Conservation (phyloP, 176 grass and related monocot genomes). For the Olyra latifolia region DNA sequence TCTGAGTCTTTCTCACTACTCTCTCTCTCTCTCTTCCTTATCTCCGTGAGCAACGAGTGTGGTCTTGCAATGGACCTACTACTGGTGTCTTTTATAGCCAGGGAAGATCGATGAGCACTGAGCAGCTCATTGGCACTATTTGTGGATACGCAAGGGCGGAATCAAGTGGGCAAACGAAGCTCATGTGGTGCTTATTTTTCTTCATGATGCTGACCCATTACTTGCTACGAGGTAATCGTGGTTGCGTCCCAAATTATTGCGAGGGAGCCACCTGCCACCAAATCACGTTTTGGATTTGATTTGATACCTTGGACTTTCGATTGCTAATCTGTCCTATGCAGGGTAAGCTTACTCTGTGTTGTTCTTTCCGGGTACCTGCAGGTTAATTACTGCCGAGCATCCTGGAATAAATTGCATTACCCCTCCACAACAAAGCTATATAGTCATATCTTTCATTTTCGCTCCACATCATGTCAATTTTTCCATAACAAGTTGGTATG, state of each 20-base stretch:
- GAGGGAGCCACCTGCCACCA: not conserved
- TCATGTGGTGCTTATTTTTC: not conserved
- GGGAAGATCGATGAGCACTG: not conserved
- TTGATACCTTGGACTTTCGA: not conserved
- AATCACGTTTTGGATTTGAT: not conserved
- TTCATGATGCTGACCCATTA: not conserved
- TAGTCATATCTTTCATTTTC: too few relatives aligned
- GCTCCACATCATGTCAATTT: too few relatives aligned
- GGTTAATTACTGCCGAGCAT: not conserved
- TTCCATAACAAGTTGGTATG: too few relatives aligned
- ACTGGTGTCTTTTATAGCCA: slow-evolving; percentile 27
- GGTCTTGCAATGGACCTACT: not conserved
- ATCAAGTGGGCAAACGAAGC: not conserved
- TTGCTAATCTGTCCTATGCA: not conserved
- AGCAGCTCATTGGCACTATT: not conserved
- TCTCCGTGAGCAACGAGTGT: not conserved
- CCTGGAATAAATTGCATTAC: not conserved
- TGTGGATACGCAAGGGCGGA: not conserved
- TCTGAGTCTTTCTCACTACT: too few relatives aligned
- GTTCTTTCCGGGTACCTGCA: not conserved
- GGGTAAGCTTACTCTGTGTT: not conserved
- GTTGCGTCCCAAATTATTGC: not conserved
- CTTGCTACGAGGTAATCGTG: not conserved
- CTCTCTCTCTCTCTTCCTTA: not conserved
- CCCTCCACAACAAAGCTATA: not conserved